phyloP scores from a whole-genome alignment of 176 grass and related monocot genomes.

The Alopecurus myosuroides region DNA sequence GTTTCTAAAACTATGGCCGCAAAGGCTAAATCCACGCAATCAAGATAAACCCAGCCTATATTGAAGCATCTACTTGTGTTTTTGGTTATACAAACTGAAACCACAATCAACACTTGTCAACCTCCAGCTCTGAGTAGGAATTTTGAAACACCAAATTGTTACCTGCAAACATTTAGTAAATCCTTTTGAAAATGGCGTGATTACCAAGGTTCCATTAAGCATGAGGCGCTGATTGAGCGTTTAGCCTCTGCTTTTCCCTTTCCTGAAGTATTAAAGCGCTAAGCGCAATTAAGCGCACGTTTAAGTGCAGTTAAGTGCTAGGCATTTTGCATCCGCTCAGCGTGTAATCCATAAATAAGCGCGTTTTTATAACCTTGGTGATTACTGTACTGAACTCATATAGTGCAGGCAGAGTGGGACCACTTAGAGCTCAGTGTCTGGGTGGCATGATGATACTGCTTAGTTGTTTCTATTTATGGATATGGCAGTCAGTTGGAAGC shows the following conservation, averaged over 20 bases:
- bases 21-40: not conserved
- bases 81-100: not conserved
- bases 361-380: too few relatives aligned
- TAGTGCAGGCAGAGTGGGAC: not conserved
- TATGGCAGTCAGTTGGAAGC: not conserved
- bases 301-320: too few relatives aligned
- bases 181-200: not conserved
- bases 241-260: too few relatives aligned
- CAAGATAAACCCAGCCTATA: not conserved
- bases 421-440: not conserved
- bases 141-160: not conserved
- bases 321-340: too few relatives aligned
- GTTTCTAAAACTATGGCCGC: not conserved
- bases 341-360: too few relatives aligned
- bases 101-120: not conserved
- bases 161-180: not conserved
- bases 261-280: too few relatives aligned
- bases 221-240: too few relatives aligned
- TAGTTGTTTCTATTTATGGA: not conserved
- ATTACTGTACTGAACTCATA: not conserved
- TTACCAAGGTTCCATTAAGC: too few relatives aligned
- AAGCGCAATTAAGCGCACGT: too few relatives aligned
- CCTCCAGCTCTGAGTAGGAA: not conserved
- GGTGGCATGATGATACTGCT: not conserved
- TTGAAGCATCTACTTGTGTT: not conserved